Conservation (phyloP, 805 yeast genomes). For the Lachancea cidri region DNA sequence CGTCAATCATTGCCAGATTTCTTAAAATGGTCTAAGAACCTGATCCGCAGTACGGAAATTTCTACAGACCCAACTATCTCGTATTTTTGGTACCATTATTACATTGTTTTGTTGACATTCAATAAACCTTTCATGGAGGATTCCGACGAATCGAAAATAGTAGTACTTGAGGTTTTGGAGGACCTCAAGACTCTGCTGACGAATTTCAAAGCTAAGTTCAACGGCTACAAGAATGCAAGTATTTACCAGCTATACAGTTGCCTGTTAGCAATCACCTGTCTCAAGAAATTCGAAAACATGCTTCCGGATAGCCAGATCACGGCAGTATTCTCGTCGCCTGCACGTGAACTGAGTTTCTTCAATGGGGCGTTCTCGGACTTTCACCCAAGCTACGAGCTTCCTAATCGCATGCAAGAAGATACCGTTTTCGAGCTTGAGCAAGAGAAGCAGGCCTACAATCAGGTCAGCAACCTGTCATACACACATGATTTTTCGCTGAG, state of each 20-base stretch:
- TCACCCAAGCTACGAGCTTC: slow-evolving; percentile 14
- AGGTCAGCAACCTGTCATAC: slow-evolving; percentile 25
- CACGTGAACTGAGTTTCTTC: slow-evolving; percentile 21
- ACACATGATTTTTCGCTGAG: slow-evolving; percentile 33
- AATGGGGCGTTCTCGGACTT: slow-evolving; percentile 19
- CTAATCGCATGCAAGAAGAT: slow-evolving; percentile 24
- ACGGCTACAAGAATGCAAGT: slow-evolving; percentile 20
- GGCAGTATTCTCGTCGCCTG: slow-evolving; percentile 4
- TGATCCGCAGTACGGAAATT: slow-evolving; percentile 39
- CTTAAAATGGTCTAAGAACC: slow-evolving; percentile 43
- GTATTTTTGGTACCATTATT: slow-evolving; percentile 52
- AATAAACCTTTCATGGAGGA: slow-evolving; percentile 55
- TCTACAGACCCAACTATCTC: slow-evolving; percentile 48
- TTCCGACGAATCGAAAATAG: slow-evolving; percentile 23
- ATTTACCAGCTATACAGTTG: slow-evolving; percentile 33
- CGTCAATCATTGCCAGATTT: slow-evolving; percentile 43
- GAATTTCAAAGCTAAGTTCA: slow-evolving; percentile 24
- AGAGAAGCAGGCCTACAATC: slow-evolving; percentile 23
- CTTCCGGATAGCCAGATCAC: slow-evolving; percentile 7
- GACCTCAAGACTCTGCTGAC: slow-evolving; percentile 27
- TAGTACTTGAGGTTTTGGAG: slow-evolving; percentile 26
- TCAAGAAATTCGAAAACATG: slow-evolving; percentile 20
- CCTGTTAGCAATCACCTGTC: slow-evolving; percentile 28
- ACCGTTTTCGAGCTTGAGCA: slow-evolving; percentile 21
- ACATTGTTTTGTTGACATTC: slow-evolving; percentile 51